phyloP scores from a whole-genome alignment of 371 early-diverging fungal genomes.

The Gilbertella persicaria region DNA sequence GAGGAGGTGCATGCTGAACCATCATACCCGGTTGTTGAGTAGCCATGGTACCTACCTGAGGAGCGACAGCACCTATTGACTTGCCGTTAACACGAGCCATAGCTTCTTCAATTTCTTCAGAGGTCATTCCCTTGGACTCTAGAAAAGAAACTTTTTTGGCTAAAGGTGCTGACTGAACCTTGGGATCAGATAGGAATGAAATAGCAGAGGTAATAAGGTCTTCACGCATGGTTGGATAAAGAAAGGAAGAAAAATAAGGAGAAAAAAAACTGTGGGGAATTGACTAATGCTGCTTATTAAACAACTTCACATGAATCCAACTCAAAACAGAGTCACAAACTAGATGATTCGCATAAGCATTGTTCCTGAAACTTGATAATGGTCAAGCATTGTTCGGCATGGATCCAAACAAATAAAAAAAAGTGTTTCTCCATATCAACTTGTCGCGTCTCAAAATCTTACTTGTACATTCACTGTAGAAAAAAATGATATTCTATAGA shows the following conservation, averaged over 20 bases:
- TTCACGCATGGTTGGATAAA: constrained; percentile 54
- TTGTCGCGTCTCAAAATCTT: no score
- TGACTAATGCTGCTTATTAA: constrained; percentile 10
- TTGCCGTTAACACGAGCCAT: constrained; percentile 65
- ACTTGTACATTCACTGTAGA: no score
- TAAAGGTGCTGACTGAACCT: constrained; percentile 85
- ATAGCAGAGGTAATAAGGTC: constrained; percentile 88
- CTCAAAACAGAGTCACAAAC: no score
- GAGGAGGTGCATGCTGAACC: constrained; percentile 45
- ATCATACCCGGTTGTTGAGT: constrained; percentile 33
- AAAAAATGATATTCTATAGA: no score
- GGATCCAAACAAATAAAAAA: no score
- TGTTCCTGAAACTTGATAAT: no score
- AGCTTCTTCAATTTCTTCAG: constrained; percentile 92
- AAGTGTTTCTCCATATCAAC: no score
- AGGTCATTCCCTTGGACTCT: constrained; percentile 92
- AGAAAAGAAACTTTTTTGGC: constrained; percentile 92
- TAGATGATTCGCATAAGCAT: no score
- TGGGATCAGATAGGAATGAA: constrained; percentile 90
- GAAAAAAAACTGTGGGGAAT: constrained; percentile 14
- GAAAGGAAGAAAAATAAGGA: background rate
- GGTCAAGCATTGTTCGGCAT: no score
- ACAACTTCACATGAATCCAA: background rate
- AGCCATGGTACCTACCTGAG: constrained; percentile 17
- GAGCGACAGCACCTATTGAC: constrained; percentile 25